These are phyloP conservation scores for Leishmania martiniquensis DNA, from an alignment of 208 protist genomes.

Conservation along the genomic window DNA sequence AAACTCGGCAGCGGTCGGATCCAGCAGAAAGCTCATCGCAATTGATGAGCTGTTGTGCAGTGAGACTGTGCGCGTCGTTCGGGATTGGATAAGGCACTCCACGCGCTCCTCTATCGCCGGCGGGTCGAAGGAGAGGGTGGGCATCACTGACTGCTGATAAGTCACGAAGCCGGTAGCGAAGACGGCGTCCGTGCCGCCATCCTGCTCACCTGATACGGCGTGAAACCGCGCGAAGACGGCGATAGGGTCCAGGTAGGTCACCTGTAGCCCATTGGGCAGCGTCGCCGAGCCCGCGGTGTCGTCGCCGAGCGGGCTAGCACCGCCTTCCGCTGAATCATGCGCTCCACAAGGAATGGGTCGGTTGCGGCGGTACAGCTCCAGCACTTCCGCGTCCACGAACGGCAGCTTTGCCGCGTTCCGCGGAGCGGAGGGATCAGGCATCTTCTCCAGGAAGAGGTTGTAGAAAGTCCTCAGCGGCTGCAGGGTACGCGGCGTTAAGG, in stretches of 20 bases:
- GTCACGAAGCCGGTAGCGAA: conserved; percentile 82
- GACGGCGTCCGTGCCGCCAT: conserved; percentile 15
- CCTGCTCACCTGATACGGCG: background rate
- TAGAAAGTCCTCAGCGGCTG: conserved; percentile 41
- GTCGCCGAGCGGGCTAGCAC: background rate
- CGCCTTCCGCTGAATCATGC: background rate
- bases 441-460: conserved; percentile 75
- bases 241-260: conserved; percentile 34
- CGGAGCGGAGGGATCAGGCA: conserved; percentile 51
- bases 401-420: conserved; percentile 22
- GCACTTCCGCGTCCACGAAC: conserved; percentile 29
- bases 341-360: conserved; percentile 23
- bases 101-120: conserved; percentile 69
- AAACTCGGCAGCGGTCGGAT: conserved; percentile 61
- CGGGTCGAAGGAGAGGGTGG: conserved; percentile 62
- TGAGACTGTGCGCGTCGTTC: conserved; percentile 69
- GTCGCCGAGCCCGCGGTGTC: background rate
- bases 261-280: conserved; percentile 13
- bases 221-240: conserved; percentile 26
- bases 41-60: conserved; percentile 79
- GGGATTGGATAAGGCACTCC: conserved; percentile 75
- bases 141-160: conserved; percentile 69
- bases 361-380: conserved; percentile 31
- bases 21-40: conserved; percentile 71
- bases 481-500: conserved; percentile 25